phyloP scores from a whole-genome alignment of 148 eudicot species.

The Rhododendron kiyosumense region DNA sequence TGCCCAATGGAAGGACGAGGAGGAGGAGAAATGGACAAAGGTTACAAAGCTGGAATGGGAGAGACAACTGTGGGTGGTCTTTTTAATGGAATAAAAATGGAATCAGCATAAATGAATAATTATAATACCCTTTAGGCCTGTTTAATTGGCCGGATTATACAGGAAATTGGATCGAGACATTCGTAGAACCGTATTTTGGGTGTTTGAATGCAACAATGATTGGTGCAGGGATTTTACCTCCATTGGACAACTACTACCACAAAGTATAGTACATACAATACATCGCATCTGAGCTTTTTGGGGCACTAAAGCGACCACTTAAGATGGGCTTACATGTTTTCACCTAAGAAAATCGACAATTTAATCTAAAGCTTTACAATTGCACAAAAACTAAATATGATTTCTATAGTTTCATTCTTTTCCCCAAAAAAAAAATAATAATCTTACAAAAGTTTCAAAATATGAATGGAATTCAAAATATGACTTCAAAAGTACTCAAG shows the following conservation, averaged over 20 bases:
- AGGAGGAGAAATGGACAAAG: not conserved
- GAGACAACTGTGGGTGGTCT: not conserved
- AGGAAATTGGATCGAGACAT: not conserved
- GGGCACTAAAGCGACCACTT: not conserved
- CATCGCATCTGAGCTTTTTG: not conserved
- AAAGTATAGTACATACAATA: not conserved
- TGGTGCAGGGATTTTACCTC: not conserved
- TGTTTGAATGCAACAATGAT: not conserved
- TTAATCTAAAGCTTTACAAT: not conserved
- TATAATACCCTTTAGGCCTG: not conserved
- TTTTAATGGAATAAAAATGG: not conserved
- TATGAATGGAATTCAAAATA: not conserved
- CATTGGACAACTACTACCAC: not conserved
- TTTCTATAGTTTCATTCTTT: not conserved
- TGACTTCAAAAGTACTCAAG: not conserved
- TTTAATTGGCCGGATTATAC: not conserved
- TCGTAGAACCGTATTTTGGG: not conserved
- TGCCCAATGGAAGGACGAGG: not conserved
- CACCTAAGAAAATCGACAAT: not conserved
- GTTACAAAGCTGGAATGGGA: not conserved
- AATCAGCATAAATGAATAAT: not conserved
- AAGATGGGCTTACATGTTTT: not conserved
- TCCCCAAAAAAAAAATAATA: no score
- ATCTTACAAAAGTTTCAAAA: not conserved
- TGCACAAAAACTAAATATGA: not conserved